A percentile compares a stretch with the other conserved stretches of the same genome.
Evolutionary conservation across 1,284 basidiomycete genomes (phyloP).

Genomic region (Hemileccinum hortonii): DNA sequence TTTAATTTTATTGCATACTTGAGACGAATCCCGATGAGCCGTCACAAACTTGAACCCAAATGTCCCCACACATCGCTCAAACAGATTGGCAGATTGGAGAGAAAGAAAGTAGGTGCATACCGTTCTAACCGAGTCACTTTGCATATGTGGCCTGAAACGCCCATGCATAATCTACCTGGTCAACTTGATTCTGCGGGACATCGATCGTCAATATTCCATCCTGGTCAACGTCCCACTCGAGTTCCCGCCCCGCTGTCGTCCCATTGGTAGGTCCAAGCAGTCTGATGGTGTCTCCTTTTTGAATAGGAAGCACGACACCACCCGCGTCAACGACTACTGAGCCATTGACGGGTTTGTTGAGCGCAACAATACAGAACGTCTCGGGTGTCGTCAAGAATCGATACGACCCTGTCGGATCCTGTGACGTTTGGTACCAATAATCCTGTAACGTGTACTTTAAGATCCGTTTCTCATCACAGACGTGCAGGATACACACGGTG

Average conservation of each 20-base stretch:
- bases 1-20: too few species aligned
- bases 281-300: constrained; percentile 42
- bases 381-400: constrained; percentile 51
- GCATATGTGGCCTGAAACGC: constrained; percentile 42
- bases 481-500: constrained; percentile 37
- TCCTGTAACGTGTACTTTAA: constrained; percentile 25
- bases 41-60: too few species aligned
- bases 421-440: constrained; percentile 43
- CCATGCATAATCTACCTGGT: constrained; percentile 43
- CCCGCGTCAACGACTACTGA: constrained; percentile 40
- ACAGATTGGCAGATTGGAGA: too few species aligned
- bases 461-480: not conserved
- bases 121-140: too few species aligned
- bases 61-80: too few species aligned
- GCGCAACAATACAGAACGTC: constrained; percentile 53
- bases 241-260: not conserved
- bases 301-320: constrained; percentile 39
- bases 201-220: constrained; percentile 34
- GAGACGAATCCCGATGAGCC: too few species aligned
- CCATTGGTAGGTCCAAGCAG: constrained; percentile 38
- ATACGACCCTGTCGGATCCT: constrained; percentile 40
- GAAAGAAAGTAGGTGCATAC: too few species aligned
- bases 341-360: constrained; percentile 38
- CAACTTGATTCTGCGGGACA: constrained; percentile 30
- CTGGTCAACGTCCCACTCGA: constrained; percentile 23